A percentile compares a stretch with the other conserved stretches of the same genome.
phyloP scores from a whole-genome alignment of 345 rosid species.

The Combretum micranthum region DNA sequence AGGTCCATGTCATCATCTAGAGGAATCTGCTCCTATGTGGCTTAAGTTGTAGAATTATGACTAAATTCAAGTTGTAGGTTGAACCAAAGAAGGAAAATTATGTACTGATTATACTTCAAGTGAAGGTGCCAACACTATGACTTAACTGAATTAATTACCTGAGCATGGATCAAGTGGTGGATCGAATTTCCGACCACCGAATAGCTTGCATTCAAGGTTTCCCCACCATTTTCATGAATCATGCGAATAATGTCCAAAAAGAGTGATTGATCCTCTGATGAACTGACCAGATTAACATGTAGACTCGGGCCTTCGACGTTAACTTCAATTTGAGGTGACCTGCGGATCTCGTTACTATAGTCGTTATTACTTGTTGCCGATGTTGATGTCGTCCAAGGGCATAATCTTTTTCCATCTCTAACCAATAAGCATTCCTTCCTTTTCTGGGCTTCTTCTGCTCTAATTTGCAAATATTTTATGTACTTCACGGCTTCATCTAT shows the following conservation, averaged over 20 bases:
- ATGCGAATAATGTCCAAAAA: conserved; percentile 31
- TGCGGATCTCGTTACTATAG: neutral
- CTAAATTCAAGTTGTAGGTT: neutral
- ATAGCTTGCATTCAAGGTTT: conserved; percentile 31
- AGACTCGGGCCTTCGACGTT: conserved; percentile 26
- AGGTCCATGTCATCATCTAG: neutral
- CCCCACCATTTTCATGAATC: conserved; percentile 29
- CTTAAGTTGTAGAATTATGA: neutral
- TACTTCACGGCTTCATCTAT: conserved; percentile 45
- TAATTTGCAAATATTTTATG: conserved; percentile 28
- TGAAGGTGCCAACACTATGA: neutral
- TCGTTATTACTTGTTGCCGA: neutral
- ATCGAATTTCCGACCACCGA: conserved; percentile 21
- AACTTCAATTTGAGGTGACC: conserved; percentile 29
- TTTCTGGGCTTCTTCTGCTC: conserved; percentile 23
- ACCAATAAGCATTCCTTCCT: conserved; percentile 24
- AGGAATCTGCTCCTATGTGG: neutral
- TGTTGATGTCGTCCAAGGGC: neutral
- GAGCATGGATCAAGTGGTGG: conserved; percentile 32
- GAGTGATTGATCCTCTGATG: conserved; percentile 20
- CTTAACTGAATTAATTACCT: conserved; percentile 21
- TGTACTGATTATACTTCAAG: no score
- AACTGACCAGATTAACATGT: conserved; percentile 25
- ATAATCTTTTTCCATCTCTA: conserved; percentile 20
- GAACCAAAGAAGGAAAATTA: no score